These are phyloP conservation scores for Sugiyamaella novakii DNA, from an alignment of 1,139 yeast species.

Conservation along the genomic window DNA sequence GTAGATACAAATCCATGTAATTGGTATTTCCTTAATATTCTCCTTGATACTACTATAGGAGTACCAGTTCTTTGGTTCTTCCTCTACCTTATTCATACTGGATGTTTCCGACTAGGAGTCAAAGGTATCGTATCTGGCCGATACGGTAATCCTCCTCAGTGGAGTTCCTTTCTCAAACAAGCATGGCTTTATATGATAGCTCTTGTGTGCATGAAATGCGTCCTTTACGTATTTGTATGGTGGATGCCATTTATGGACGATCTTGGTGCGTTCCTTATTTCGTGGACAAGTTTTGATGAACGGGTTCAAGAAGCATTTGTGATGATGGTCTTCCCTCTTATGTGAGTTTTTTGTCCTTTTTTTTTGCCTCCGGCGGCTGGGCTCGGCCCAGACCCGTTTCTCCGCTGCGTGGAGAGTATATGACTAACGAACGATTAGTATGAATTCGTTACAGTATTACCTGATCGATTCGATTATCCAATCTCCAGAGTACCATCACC, in stretches of 20 bases:
- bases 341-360: constrained; percentile 24
- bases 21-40: constrained; percentile 86
- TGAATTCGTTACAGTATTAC: constrained; percentile 86
- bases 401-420: constrained; percentile 16
- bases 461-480: constrained; percentile 87
- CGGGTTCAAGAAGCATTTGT: constrained; percentile 82
- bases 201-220: constrained; percentile 56
- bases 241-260: constrained; percentile 56
- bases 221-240: constrained; percentile 58
- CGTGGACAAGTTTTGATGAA: constrained; percentile 82
- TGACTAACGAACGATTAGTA: constrained; percentile 33
- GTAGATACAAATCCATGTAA: constrained; percentile 45
- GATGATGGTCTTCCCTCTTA: constrained; percentile 60
- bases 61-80: constrained; percentile 74
- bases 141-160: constrained; percentile 74
- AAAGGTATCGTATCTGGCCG: constrained; percentile 77
- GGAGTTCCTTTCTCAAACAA: constrained; percentile 71
- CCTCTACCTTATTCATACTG: constrained; percentile 49
- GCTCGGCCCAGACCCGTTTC: not conserved
- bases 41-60: constrained; percentile 94
- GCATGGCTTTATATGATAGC: constrained; percentile 65
- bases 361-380: not conserved
- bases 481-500: constrained; percentile 45
- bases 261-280: constrained; percentile 61
- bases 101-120: constrained; percentile 54